Evolutionary conservation across 441 rosid genomes (phyloP), one percentile per base, ranked within the genome.

Genomic region (Pelargonium fulgidum): DNA sequence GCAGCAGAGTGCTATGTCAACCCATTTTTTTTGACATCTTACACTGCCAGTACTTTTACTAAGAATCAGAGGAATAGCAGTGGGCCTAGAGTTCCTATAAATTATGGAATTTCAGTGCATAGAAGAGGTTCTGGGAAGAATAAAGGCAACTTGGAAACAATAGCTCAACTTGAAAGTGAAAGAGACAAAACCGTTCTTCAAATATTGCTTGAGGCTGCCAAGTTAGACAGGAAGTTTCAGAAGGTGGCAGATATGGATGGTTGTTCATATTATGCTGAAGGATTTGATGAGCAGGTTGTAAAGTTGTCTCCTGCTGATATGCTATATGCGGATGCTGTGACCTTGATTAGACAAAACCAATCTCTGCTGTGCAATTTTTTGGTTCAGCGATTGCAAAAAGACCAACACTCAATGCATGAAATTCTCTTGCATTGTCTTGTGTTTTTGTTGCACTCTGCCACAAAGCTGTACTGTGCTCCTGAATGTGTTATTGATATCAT

Each of bases 1-100:
- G 95, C 97, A 56, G 97, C 95, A 58, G 97, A 91, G 81, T 91
- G 97, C 79, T 87, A 91, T 74, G 85, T 91, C 77, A 91, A 89
- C 77, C 95, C 97, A 1, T 89, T 84, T 77, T 91, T 91, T 73
- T 77, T 89, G 85, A 79, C 73, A 69, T 85, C 92, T 39, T 79
- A 79, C 65, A 76, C 70, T 64, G 76, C 83, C 74, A 59, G 81
- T 72, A 64, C 83, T 71, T 79, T 75, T 20, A 45, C 61, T 47
- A 65, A 66, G 66, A 74, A 68, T 62, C 66, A 77, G 24, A 48
- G 65, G 76, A 77, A 76, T 36, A 20, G 54, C 45, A 48, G 70
- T 42, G 75, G 76, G 52, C 24, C 73, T 69, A 73, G 66, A 72
- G 68, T 63, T 66, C 75, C 79, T 42, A 76, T 76, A 66, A 42